These are phyloP conservation scores for Purpureocillium takamizusanense DNA, from an alignment of 2,329 filamentous ascomycete species.

Conservation along the genomic window DNA sequence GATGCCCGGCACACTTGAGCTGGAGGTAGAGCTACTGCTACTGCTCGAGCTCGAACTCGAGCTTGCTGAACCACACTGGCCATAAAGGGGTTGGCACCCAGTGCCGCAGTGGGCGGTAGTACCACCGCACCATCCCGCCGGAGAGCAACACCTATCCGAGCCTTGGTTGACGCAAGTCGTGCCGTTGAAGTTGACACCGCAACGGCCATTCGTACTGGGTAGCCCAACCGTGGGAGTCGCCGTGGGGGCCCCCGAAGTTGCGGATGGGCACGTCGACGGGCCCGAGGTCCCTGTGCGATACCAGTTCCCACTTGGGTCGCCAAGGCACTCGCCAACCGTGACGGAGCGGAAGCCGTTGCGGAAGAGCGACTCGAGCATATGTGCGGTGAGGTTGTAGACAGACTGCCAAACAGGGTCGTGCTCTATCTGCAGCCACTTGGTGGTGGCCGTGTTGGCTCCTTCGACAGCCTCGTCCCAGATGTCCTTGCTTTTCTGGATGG, in stretches of 20 bases:
- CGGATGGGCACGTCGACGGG: no score
- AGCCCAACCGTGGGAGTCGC: slow-evolving; percentile 1
- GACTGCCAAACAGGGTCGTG: slow-evolving; percentile 40
- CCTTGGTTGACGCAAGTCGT: slow-evolving; percentile 9
- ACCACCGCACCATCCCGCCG: slow-evolving; percentile 25
- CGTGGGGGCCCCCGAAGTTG: not conserved
- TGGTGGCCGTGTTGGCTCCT: slow-evolving; percentile 11
- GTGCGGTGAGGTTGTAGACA: slow-evolving; percentile 31
- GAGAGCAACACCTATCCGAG: slow-evolving; percentile 17
- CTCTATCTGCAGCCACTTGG: slow-evolving; percentile 41
- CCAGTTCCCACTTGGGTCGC: slow-evolving; percentile 42
- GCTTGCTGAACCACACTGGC: slow-evolving; percentile 10
- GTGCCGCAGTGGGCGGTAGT: slow-evolving; percentile 27
- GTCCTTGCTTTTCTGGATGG: slow-evolving; percentile 35
- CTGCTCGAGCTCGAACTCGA: no score
- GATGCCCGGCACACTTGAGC: no score
- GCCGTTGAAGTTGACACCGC: slow-evolving; percentile 6
- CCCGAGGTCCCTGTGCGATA: slow-evolving; percentile 21
- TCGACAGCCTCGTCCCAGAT: slow-evolving; percentile 28
- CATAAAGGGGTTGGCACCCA: slow-evolving; percentile 26
- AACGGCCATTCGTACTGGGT: slow-evolving; percentile 1
- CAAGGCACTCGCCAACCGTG: slow-evolving; percentile 42
- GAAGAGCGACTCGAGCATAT: slow-evolving; percentile 30
- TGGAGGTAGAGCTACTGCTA: no score
- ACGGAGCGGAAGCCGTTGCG: slow-evolving; percentile 34